A percentile compares a stretch with the other conserved stretches of the same genome.
phyloP scores from a whole-genome alignment of 306 rosid genomes.

The Senna siamea region DNA sequence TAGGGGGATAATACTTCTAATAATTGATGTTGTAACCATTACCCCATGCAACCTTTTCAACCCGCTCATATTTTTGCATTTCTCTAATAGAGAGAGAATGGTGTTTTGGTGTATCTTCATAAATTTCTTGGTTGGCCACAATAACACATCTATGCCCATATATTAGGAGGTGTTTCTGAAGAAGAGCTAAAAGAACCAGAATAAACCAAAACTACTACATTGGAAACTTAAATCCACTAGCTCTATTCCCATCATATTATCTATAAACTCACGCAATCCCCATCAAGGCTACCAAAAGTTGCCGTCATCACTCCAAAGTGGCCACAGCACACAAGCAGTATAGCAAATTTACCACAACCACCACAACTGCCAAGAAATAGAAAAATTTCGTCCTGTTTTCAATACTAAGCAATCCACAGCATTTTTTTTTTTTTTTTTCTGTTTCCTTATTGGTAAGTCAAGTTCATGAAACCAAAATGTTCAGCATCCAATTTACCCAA shows the following conservation, averaged over 20 bases:
- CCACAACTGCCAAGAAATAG: not conserved
- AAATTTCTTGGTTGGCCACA: conserved; percentile 6
- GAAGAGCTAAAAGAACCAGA: not conserved
- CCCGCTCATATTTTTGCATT: conserved; percentile 56
- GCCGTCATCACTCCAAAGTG: conserved; percentile 20
- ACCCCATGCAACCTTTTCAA: conserved; percentile 59
- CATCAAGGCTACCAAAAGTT: not conserved
- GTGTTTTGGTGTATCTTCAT: conserved; percentile 51
- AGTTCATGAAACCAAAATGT: not conserved
- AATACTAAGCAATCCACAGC: not conserved
- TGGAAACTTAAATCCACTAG: not conserved
- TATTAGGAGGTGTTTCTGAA: not conserved
- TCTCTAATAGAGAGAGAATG: conserved; percentile 54
- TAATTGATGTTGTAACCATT: conserved; percentile 56
- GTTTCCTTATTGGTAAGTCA: not conserved
- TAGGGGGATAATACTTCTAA: conserved; percentile 53
- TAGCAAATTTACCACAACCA: not conserved
- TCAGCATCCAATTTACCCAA: not conserved
- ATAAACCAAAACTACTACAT: conserved; percentile 6
- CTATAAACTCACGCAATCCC: not conserved
- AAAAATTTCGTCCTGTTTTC: not conserved
- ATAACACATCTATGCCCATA: conserved; percentile 7
- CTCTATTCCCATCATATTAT: no score
- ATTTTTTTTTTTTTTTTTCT: not conserved
- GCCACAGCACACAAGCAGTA: not conserved